These are phyloP conservation scores for Alternaria ethzedia DNA, from an alignment of 2,329 filamentous ascomycete genomes.

Conservation along the genomic window DNA sequence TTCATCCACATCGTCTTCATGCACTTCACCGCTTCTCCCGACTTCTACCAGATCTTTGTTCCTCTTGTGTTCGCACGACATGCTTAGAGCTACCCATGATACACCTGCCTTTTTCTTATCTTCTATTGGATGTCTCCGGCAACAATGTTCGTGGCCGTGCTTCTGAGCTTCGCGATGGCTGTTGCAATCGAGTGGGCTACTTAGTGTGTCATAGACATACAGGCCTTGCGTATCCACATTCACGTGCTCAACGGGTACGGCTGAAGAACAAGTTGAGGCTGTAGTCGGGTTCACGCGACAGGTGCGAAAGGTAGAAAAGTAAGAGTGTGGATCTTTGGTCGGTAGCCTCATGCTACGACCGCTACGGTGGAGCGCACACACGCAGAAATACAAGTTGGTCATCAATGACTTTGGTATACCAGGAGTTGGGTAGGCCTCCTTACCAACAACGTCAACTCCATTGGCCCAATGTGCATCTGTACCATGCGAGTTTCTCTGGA, in stretches of 20 bases:
- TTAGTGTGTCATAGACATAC: neutral
- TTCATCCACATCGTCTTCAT: conserved; percentile 3
- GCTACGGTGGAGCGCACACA: neutral
- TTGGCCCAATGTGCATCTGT: neutral
- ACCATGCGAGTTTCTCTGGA: neutral
- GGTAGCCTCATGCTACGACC: neutral
- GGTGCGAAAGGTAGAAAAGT: neutral
- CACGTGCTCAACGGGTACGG: neutral
- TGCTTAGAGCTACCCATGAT: neutral
- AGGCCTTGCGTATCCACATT: neutral
- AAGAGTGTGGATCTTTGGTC: neutral
- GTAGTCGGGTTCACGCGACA: neutral
- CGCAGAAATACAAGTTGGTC: neutral
- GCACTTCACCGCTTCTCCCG: conserved; percentile 1
- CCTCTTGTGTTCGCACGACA: neutral
- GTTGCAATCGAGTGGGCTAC: neutral
- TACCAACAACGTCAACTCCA: neutral
- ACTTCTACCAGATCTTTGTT: neutral
- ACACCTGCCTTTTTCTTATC: neutral
- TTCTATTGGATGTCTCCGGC: neutral
- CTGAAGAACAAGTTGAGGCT: neutral
- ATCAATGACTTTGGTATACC: neutral
- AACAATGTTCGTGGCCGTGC: neutral
- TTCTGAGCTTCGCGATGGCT: neutral
- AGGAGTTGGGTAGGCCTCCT: neutral